Evolutionary conservation across 768 basidiomycete genomes (phyloP).

Genomic region (Pisolithus marmoratus): DNA sequence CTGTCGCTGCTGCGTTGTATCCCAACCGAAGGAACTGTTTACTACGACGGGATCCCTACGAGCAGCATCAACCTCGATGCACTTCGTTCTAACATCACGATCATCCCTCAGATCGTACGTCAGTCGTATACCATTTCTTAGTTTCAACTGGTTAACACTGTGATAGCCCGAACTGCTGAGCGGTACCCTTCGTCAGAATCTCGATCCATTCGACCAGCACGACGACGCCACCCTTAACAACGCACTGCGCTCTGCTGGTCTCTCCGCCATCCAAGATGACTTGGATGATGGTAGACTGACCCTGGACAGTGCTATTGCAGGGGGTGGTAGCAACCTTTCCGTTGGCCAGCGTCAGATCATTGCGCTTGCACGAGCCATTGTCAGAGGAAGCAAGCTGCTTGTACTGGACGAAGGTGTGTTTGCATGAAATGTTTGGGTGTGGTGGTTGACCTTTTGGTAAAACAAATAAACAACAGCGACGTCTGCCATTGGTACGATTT

Average conservation of each 20-base stretch:
- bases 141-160: not conserved
- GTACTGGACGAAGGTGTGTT: slow-evolving; percentile 50
- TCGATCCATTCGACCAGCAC: slow-evolving; percentile 55
- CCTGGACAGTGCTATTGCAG: slow-evolving; percentile 40
- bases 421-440: not conserved
- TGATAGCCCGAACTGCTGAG: slow-evolving; percentile 44
- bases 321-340: slow-evolving; percentile 42
- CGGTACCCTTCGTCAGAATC: slow-evolving; percentile 50
- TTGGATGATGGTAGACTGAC: slow-evolving; percentile 33
- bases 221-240: slow-evolving; percentile 48
- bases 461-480: slow-evolving; percentile 27
- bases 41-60: slow-evolving; percentile 45
- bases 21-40: slow-evolving; percentile 44
- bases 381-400: slow-evolving; percentile 50
- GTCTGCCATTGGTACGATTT: slow-evolving; percentile 35
- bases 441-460: not conserved
- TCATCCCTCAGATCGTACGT: slow-evolving; percentile 53
- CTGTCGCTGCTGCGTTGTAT: slow-evolving; percentile 52
- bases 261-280: slow-evolving; percentile 36
- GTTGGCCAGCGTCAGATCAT: slow-evolving; percentile 60
- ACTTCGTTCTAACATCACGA: slow-evolving; percentile 48
- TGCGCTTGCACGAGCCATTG: slow-evolving; percentile 53
- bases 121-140: not conserved
- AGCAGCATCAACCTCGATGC: slow-evolving; percentile 46
- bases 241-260: slow-evolving; percentile 43